Conservation (phyloP, 1,139 yeast species). For the Yamadazyma sp. region DNA sequence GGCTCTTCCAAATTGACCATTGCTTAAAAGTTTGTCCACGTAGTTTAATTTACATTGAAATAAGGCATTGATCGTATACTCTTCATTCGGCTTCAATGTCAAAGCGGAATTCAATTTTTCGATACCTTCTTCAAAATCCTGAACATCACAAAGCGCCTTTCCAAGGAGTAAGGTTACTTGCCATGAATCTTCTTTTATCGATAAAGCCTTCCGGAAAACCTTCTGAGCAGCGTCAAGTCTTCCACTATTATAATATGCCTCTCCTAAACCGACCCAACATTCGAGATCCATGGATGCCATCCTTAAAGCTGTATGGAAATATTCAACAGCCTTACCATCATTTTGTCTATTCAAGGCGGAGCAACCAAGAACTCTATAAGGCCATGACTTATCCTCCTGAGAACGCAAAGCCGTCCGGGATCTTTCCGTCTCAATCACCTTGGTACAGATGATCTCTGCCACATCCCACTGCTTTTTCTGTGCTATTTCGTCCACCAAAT, state of each 20-base stretch:
- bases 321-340: constrained; percentile 78
- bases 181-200: constrained; percentile 49
- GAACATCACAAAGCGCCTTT: constrained; percentile 49
- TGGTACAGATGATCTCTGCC: constrained; percentile 71
- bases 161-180: constrained; percentile 70
- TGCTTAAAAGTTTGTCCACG: constrained; percentile 49
- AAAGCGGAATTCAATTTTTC: constrained; percentile 39
- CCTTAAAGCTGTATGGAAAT: constrained; percentile 85
- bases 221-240: constrained; percentile 82
- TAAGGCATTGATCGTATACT: constrained; percentile 57
- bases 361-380: constrained; percentile 83
- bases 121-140: constrained; percentile 39
- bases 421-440: constrained; percentile 62
- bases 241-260: constrained; percentile 84
- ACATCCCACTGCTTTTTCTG: constrained; percentile 75
- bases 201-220: constrained; percentile 69
- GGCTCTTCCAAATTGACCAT: constrained; percentile 68
- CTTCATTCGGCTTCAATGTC: constrained; percentile 46
- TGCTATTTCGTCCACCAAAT: constrained; percentile 69
- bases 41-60: constrained; percentile 58
- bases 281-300: constrained; percentile 64
- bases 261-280: constrained; percentile 94
- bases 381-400: constrained; percentile 63
- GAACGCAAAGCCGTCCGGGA: constrained; percentile 52
- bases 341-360: constrained; percentile 71